These are phyloP conservation scores for Exophiala spinifera DNA, from an alignment of 2,329 filamentous ascomycete genomes.

Conservation along the genomic window DNA sequence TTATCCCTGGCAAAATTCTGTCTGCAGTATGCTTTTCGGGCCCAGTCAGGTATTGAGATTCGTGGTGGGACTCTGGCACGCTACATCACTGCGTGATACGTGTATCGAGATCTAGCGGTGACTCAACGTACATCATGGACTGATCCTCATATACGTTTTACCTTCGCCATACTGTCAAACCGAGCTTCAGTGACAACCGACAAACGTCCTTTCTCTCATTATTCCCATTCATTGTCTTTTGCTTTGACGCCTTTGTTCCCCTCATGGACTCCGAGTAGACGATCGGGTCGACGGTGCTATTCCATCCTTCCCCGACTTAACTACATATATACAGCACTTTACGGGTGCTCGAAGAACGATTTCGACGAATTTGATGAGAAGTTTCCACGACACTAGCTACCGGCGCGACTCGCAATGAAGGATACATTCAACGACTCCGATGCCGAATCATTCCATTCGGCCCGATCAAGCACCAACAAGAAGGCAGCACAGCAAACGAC, in stretches of 20 bases:
- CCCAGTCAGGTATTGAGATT: background rate
- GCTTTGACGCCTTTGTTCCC: background rate
- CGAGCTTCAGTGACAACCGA: background rate
- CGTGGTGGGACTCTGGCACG: background rate
- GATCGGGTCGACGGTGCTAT: background rate
- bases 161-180: background rate
- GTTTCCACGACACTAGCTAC: background rate
- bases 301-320: background rate
- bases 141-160: background rate
- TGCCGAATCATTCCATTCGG: slow-evolving; percentile 25
- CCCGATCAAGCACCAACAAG: slow-evolving; percentile 11
- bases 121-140: background rate
- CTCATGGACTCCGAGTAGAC: background rate
- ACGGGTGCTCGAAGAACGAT: background rate
- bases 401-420: background rate
- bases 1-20: background rate
- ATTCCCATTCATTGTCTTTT: background rate
- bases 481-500: background rate
- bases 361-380: background rate
- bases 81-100: background rate
- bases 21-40: background rate
- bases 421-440: slow-evolving; percentile 14
- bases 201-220: background rate
- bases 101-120: background rate
- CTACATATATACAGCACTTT: background rate